phyloP scores from a whole-genome alignment of 1,139 yeast genomes.

The Taphrina sp. region DNA sequence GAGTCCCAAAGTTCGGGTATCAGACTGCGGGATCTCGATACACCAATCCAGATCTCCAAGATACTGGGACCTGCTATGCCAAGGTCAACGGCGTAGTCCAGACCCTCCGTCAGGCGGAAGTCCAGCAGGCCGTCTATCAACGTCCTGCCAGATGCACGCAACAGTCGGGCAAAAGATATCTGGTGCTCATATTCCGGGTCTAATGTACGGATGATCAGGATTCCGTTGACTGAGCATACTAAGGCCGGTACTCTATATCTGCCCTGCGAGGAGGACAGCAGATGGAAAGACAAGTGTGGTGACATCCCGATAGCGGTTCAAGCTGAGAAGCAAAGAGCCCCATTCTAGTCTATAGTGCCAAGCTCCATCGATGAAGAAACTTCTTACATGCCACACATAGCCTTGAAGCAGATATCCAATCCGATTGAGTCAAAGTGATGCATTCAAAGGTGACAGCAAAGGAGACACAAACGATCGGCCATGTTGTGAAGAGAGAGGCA shows the following conservation, averaged over 20 bases:
- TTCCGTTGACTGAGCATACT: conserved; percentile 1
- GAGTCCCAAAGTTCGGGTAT: conserved; percentile 5
- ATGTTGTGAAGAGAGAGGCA: too few species aligned
- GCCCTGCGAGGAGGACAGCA: conserved; percentile 10
- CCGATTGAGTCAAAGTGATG: too few species aligned
- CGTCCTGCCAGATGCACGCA: conserved; percentile 8
- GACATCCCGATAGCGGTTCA: too few species aligned
- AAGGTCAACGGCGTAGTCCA: conserved; percentile 5
- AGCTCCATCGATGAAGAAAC: too few species aligned
- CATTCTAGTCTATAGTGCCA: too few species aligned
- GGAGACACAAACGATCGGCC: too few species aligned
- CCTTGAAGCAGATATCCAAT: too few species aligned
- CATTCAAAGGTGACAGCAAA: too few species aligned
- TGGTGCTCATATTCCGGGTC: conserved; percentile 26
- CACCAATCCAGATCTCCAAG: conserved; percentile 16
- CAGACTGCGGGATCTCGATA: conserved; percentile 4
- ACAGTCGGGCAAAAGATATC: conserved; percentile 18
- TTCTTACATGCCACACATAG: too few species aligned
- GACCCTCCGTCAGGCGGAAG: not conserved
- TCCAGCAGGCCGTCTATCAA: conserved; percentile 8
- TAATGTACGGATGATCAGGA: conserved; percentile 15
- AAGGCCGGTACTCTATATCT: conserved; percentile 12
- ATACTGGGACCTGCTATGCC: conserved; percentile 20
- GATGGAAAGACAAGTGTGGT: conserved; percentile 17
- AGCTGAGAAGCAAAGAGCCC: too few species aligned